Evolutionary conservation across 2,329 filamentous ascomycete species (phyloP), one percentile per base, ranked within the genome.

Genomic region (Sarocladium kiliense): DNA sequence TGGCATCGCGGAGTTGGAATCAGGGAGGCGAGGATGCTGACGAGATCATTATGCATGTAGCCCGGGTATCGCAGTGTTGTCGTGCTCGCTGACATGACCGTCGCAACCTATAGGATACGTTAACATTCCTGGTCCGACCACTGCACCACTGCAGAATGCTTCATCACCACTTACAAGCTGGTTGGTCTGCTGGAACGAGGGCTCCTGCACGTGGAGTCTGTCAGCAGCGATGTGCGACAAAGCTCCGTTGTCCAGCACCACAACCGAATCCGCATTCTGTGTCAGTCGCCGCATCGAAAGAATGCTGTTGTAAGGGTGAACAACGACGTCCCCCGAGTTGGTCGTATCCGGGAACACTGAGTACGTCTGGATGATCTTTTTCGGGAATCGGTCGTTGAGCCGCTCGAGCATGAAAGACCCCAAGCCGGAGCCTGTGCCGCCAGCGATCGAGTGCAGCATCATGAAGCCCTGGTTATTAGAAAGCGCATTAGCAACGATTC

Each of bases 41-140:
- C 92, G 16, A 99, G 86, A 68, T 99, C 94, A 71, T 99, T 99
- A 78, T 99, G 94, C 94, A 99, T 99, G 74, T 99, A 99, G 37
- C 94, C 94, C 1, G 94, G 94, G 70, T 99, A 99, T 67, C 94
- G 84, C 53, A 99, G 84, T 2, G 95, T 97, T 10, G 93, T 97
- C 3, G 94, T 99, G 67, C 91, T 95, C 37, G 94, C 94, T 34
- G 92, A 97, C 94, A 99, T 99, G 70, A 99, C 95, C 1, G 95
- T 99, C 7, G 91, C 94, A 3, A 94, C 81, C 83, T 88, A 49
- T n/a, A 53, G 21, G 36, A 9, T 23, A 26, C 66, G 45, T 51
- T n/a, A 51, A 27, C n/a, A 18, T 21, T 36, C n/a, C 4, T n/a
- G 26, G n/a, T n/a, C 11, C 4, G 30, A 23, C 27, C 21, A 14